These are phyloP conservation scores for Arabidopsis lyrata DNA, from an alignment of 441 rosid genomes.

Conservation along the genomic window DNA sequence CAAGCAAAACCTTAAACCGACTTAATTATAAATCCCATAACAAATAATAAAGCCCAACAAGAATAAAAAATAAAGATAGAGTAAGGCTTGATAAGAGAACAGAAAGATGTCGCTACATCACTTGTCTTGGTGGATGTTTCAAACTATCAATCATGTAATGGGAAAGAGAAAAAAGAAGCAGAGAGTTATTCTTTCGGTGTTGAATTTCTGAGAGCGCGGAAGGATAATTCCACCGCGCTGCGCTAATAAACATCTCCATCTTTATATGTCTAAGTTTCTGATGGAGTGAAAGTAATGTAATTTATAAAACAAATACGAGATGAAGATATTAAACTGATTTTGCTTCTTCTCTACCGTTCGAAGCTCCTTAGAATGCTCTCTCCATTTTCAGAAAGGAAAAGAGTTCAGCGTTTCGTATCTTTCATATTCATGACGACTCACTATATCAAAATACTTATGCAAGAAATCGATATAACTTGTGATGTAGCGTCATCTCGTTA, in stretches of 20 bases:
- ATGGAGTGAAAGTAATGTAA: not conserved
- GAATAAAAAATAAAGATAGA: no score
- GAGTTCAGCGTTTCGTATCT: not conserved
- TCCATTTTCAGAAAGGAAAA: not conserved
- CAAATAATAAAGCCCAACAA: no score
- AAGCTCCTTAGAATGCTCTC: not conserved
- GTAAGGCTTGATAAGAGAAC: no score
- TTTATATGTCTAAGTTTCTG: constrained; percentile 2
- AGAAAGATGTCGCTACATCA: no score
- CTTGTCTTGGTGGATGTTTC: constrained; percentile 33
- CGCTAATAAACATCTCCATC: constrained; percentile 20
- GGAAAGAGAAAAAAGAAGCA: constrained; percentile 10
- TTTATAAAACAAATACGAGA: not conserved
- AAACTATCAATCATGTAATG: constrained; percentile 35
- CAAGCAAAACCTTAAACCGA: no score
- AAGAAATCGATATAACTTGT: not conserved
- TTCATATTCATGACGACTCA: not conserved
- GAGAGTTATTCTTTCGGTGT: constrained; percentile 33
- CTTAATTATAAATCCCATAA: no score
- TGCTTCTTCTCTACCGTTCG: not conserved
- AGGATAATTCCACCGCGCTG: constrained; percentile 9
- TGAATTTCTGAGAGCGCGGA: constrained; percentile 7
- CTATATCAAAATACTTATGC: not conserved
- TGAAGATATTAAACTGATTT: not conserved
- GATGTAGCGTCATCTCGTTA: no score